Evolutionary conservation across 164 flowering plant species (phyloP), one percentile per base, ranked within the genome.

Genomic region (Chloranthus sessilifolius): DNA sequence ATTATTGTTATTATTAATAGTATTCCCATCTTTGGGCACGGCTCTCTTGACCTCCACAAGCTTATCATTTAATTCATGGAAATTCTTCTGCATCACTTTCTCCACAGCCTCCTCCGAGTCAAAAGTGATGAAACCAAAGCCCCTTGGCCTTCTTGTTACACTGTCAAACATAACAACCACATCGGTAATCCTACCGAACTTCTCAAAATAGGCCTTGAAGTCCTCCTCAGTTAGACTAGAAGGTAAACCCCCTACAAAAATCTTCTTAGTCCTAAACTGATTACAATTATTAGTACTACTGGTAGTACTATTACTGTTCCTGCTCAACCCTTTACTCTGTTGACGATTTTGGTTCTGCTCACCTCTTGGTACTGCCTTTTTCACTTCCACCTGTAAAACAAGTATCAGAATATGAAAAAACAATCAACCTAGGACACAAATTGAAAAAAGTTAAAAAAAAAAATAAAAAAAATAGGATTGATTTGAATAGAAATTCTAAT

Each of bases 171-270:
- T 82, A 27, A 85, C 78, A 43, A 82, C 89, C 21, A 73, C 83
- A 70, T 85, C 95, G 0, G 70, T 74, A 37, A 65, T 77, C 45
- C 53, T 64, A 58, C 89, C 95, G 66, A 78, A 85, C 58, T 63
- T 64, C 57, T 73, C 76, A 64, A 85, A 85, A 63, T 78, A 85
- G 19, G 45, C 55, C 62, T 48, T 78, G 64, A 82, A 82, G 25
- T 79, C 85, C 8, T 72, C 75, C 55, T 76, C 77, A 7, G 82
- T 79, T 35, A 82, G 41, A 60, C 29, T 70, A 62, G 83, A 47
- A 11, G 86, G 50, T 59, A 87, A 80, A 41, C 88, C 95, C 53
- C 95, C 95, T 20, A 85, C 91, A 64, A 85, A 85, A 38, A 85
- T 77, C 76, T 82, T 85, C 53, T 67, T 82, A 2, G 80, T 79